Evolutionary conservation across 306 rosid genomes (phyloP).

Genomic region (Cucurbita maxima): DNA sequence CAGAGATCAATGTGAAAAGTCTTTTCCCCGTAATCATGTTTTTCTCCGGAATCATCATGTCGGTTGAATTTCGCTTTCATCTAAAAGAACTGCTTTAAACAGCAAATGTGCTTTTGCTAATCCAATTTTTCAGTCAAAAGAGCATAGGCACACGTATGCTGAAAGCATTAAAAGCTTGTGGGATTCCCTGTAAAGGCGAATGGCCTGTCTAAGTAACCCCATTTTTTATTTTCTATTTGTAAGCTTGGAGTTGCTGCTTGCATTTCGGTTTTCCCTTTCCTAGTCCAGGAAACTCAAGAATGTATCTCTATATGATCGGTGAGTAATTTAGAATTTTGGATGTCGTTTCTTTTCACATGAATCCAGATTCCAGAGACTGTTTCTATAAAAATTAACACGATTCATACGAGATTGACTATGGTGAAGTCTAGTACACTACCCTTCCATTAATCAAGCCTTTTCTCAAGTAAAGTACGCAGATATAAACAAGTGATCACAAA

Average conservation of each 20-base stretch:
- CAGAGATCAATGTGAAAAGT: slow-evolving; percentile 15
- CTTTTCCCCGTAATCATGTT: not conserved
- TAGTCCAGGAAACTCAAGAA: not conserved
- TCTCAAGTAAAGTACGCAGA: not conserved
- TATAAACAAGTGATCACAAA: not conserved
- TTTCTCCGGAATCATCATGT: not conserved
- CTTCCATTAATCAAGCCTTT: not conserved
- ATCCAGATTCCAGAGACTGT: not conserved
- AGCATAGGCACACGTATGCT: not conserved
- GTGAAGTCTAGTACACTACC: not conserved
- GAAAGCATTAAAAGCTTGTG: not conserved
- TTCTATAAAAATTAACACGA: not conserved
- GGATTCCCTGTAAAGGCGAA: not conserved
- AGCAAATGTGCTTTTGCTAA: not conserved
- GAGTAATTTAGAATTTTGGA: not conserved
- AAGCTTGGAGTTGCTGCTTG: not conserved
- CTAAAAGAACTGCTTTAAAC: not conserved
- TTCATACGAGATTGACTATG: not conserved
- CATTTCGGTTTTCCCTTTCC: not conserved
- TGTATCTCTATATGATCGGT: not conserved
- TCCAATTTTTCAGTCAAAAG: not conserved
- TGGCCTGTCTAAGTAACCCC: not conserved
- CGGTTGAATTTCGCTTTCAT: not conserved
- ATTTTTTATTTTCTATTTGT: not conserved
- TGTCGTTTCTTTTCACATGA: not conserved